Percentiles rank a stretch among this genome's conserved stretches.
phyloP scores from a whole-genome alignment of 2,329 filamentous ascomycete genomes.

The Orbilia ellipsospora region DNA sequence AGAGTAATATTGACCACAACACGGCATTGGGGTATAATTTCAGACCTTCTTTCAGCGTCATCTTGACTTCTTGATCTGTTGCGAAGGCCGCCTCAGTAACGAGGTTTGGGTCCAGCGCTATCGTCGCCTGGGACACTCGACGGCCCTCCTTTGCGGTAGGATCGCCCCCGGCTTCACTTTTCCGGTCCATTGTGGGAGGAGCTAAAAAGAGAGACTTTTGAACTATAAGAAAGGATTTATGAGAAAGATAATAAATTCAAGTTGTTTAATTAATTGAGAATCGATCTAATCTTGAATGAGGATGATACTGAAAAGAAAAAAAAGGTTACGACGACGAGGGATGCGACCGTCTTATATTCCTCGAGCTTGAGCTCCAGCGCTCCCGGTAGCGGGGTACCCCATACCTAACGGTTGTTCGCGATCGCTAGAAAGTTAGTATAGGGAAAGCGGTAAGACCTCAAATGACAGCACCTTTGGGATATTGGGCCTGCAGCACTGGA shows the following conservation, averaged over 20 bases:
- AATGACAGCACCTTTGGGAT: conserved; percentile 32
- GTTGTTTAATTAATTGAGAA: conserved; percentile 4
- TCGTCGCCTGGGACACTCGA: neutral
- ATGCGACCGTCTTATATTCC: conserved; percentile 41
- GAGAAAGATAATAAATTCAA: conserved; percentile 11
- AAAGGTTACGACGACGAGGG: conserved; percentile 25
- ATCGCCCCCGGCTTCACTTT: conserved; percentile 26
- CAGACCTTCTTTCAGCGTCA: conserved; percentile 69
- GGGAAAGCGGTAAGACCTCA: conserved; percentile 42
- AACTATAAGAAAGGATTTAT: neutral
- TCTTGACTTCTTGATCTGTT: conserved; percentile 70
- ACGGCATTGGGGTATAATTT: conserved; percentile 63
- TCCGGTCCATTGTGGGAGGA: conserved; percentile 19
- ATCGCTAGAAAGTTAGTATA: conserved; percentile 38
- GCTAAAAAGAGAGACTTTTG: conserved; percentile 6
- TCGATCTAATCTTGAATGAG: conserved; percentile 10
- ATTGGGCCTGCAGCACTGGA: conserved; percentile 23
- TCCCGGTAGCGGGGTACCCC: conserved; percentile 38
- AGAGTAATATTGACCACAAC: conserved; percentile 66
- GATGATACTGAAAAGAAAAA: conserved; percentile 38
- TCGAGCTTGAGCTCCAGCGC: conserved; percentile 22
- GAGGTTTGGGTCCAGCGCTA: conserved; percentile 11
- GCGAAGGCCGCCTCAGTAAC: conserved; percentile 42
- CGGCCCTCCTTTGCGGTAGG: neutral
- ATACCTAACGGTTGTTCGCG: conserved; percentile 34